Evolutionary conservation across 163 green algal species (phyloP), one percentile per base, ranked within the genome.

Genomic region (Chlamydomonas reinhardtii): DNA sequence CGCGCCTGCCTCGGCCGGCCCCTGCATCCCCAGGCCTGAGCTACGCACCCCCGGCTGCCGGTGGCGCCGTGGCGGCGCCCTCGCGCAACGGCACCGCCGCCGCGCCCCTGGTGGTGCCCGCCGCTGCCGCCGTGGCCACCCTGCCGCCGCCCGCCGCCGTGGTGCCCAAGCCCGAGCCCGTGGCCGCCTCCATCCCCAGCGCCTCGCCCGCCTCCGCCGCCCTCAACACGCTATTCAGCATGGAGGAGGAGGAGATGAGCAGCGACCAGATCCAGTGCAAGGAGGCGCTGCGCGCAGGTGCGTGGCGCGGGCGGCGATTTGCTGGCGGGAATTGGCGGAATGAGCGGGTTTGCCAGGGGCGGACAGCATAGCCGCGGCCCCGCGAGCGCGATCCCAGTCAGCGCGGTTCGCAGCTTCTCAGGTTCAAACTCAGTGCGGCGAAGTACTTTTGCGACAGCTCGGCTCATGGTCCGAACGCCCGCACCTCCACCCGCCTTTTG

Each of bases 211-310:
- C 72, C 39, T 32, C 25, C 66, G 31, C 8, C 65, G 8, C 69
- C 0, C 48, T 86, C 35, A 85, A 85, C 78, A 92, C 89, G 72
- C 73, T 95, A 35, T 85, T 97, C 54, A 95, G 88, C 80, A 94
- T 96, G 78, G 95, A 97, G 64, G 95, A 98, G 70, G 95, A 98
- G 2, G 95, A 98, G 37, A 91, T 95, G 83, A 92, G 73, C 17
- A 71, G 82, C 4, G 95, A 97, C 77, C 91, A 94, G 71, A 84
- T 88, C 31, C 74, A 78, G 83, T 89, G 85, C 89, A 89, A 89
- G 80, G 83, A 93, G 39, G 94, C 95, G 2, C 85, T 98, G 80
- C 92, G 94, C 34, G 92, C 70, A 43, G 78, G 78, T 85, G 64
- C 16, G 74, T 64, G 61, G 34, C 6, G 75, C 31, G 48, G 52